Evolutionary conservation across 208 protist species (phyloP).

Genomic region (Blechomonas ayalai): DNA sequence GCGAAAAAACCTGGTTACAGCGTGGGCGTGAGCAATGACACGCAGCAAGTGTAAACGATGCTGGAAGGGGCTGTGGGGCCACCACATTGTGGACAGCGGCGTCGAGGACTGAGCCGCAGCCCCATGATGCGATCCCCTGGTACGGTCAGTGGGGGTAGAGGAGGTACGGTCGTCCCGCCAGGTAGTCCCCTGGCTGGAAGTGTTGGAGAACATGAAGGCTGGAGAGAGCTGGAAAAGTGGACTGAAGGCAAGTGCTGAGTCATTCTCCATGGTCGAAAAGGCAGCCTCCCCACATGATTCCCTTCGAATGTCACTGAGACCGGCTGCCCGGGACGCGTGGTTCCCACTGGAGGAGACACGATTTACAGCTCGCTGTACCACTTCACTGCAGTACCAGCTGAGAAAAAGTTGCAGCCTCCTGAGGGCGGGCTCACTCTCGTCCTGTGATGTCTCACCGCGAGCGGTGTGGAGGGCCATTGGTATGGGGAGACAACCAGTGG

Average conservation of each 20-base stretch:
- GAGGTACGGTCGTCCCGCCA: too few species aligned
- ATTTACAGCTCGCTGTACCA: conserved; percentile 25
- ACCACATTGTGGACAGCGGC: conserved; percentile 29
- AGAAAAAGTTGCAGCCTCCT: conserved; percentile 31
- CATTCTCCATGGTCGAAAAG: too few species aligned
- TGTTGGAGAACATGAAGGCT: too few species aligned
- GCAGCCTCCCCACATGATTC: too few species aligned
- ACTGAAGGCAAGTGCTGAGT: too few species aligned
- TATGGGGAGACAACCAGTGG: too few species aligned
- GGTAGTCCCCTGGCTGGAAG: too few species aligned
- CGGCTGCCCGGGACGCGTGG: too few species aligned
- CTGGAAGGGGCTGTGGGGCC: conserved; percentile 30
- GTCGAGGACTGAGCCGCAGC: not conserved
- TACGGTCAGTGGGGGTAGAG: too few species aligned
- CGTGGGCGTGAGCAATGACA: conserved; percentile 33
- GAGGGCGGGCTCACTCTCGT: conserved; percentile 6
- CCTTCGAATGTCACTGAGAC: too few species aligned
- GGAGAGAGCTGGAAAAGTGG: too few species aligned
- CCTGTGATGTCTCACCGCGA: not conserved
- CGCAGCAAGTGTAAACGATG: conserved; percentile 19
- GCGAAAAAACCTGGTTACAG: conserved; percentile 6
- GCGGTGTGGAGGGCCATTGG: too few species aligned
- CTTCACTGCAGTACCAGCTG: conserved; percentile 21
- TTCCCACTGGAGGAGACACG: not conserved
- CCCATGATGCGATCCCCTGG: conserved; percentile 2